These are phyloP conservation scores for Plenodomus tracheiphilus DNA, from an alignment of 2,329 filamentous ascomycete species.

Conservation along the genomic window DNA sequence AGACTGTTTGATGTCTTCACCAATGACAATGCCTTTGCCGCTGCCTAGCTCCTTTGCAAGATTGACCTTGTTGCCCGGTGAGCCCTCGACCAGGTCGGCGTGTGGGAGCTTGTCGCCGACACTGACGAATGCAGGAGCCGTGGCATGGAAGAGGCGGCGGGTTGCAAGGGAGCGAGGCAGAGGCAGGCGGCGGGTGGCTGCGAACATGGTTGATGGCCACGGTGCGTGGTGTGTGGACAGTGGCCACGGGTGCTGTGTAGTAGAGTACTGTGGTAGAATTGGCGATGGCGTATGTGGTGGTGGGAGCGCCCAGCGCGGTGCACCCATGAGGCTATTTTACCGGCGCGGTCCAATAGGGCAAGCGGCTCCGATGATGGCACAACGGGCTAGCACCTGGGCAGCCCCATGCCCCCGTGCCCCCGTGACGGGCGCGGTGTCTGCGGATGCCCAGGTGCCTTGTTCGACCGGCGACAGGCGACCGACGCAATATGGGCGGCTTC, in stretches of 20 bases:
- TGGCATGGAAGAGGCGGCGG: conserved; percentile 63
- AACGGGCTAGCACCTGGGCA: conserved; percentile 1
- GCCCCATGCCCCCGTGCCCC: no score
- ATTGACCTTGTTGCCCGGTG: conserved; percentile 91
- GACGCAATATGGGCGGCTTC: background rate
- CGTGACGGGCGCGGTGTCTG: background rate
- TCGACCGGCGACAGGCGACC: no score
- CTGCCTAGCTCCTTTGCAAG: conserved; percentile 71
- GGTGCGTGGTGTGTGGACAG: conserved; percentile 1
- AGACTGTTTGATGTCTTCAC: conserved; percentile 17
- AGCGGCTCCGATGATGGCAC: background rate
- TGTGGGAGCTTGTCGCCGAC: conserved; percentile 79
- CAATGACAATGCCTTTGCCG: conserved; percentile 77
- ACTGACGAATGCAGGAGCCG: conserved; percentile 66
- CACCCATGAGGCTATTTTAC: background rate
- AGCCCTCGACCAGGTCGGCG: conserved; percentile 77
- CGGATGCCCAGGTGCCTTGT: background rate
- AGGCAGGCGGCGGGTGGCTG: conserved; percentile 35
- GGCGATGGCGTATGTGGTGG: background rate
- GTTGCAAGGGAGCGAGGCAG: conserved; percentile 22
- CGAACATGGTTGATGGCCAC: conserved; percentile 23
- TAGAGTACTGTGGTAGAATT: no score
- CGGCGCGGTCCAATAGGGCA: background rate
- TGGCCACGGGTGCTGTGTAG: no score
- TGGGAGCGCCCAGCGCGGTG: background rate